Evolutionary conservation across 169 alveolate species (phyloP), one percentile per base, ranked within the genome.

Genomic region (Plasmodium sp.): DNA sequence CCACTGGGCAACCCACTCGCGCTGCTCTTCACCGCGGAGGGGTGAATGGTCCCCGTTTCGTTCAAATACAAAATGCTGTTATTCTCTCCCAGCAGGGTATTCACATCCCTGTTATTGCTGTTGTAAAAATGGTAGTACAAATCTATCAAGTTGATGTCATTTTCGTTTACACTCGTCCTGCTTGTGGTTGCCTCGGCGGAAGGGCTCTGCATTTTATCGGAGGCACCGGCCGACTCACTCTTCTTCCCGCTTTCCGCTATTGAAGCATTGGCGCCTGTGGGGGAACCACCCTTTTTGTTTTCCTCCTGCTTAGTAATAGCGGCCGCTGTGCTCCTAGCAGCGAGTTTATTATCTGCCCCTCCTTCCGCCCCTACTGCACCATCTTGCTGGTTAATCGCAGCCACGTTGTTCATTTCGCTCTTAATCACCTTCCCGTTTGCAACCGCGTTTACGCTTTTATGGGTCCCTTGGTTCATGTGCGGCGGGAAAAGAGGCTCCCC

Each of bases 61-160:
- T 90, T 90, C 27, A 90, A 43, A 45, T 90, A 74, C 56, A 72
- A 62, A 39, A 90, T 36, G 83, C 94, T 90, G 73, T 90, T 90
- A 90, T 90, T 79, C 80, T 90, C 94, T 6, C 74, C 73, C 43
- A 90, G 73, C 34, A 90, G 27, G 27, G 94, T 79, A 22, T 90
- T 79, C 36, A 48, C 39, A 41, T 90, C 91, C 45, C 94, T 56
- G 36, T 90, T 80, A 80, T 90, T 79, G 48, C 54, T 79, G 77
- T 81, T 81, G 73, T 90, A 67, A 80, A 90, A 90, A 80, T 90
- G 90, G 74, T 90, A 90, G 80, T 90, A 90, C 36, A 90, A 90
- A 67, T 90, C 94, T 36, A 90, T 90, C 73, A 90, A 62, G 41
- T 81, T 80, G 43, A 90, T 71, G 18, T 80, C 90, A 90, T 74